A percentile compares a stretch with the other conserved stretches of the same genome.
Evolutionary conservation across 2,329 filamentous ascomycete genomes (phyloP).

Genomic region (Aspergillus piperis): DNA sequence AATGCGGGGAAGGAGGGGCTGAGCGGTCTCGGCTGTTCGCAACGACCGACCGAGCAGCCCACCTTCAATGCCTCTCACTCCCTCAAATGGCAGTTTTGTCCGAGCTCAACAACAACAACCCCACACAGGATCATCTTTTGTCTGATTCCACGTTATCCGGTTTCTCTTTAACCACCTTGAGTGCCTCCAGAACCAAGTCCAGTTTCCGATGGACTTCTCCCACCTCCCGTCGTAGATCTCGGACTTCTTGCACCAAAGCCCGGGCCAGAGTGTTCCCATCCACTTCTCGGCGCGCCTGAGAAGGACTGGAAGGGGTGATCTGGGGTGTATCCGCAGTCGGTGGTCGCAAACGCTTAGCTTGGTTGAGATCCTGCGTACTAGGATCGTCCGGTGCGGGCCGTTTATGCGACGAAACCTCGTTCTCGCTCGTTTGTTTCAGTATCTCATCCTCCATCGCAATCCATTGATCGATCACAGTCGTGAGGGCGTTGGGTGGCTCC

Average conservation of each 20-base stretch:
- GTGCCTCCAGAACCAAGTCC: neutral
- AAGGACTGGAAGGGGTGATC: neutral
- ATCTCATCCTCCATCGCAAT: neutral
- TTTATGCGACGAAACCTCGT: neutral
- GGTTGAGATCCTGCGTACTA: neutral
- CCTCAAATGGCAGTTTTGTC: neutral
- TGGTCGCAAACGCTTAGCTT: neutral
- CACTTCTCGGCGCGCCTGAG: neutral
- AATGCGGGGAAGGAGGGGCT: neutral
- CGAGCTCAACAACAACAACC: neutral
- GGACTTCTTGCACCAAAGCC: neutral
- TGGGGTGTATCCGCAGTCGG: neutral
- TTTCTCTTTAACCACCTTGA: neutral
- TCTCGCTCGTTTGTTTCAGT: neutral
- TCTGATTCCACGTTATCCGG: neutral
- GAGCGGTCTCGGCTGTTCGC: neutral
- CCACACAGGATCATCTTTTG: too few species aligned
- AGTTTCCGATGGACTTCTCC: neutral
- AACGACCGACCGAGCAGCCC: neutral
- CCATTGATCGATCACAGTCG: neutral
- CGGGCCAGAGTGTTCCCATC: neutral
- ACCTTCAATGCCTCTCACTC: neutral
- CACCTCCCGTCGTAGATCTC: neutral
- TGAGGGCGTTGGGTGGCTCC: neutral
- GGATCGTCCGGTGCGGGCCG: neutral